Evolutionary conservation across 257 asterid genomes (phyloP).

Genomic region (Eustoma russellianum): DNA sequence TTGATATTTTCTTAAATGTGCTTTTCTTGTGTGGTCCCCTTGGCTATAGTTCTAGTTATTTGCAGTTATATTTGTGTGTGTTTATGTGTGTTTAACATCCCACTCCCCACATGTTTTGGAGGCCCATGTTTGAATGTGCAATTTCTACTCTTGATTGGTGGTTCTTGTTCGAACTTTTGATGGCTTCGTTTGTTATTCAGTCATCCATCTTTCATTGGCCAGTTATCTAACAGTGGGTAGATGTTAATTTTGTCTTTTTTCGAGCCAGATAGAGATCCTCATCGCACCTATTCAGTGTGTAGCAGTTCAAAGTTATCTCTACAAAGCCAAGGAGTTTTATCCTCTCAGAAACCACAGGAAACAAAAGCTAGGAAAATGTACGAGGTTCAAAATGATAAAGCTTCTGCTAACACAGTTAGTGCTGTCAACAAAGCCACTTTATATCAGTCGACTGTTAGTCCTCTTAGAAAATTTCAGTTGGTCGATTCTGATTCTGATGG

Average conservation of each 20-base stretch:
- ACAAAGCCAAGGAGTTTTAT: constrained; percentile 30
- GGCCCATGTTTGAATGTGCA: too few species aligned
- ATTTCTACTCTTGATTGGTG: not conserved
- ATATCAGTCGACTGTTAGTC: constrained; percentile 54
- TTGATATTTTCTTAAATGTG: too few species aligned
- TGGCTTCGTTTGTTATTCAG: not conserved
- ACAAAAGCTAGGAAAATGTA: constrained; percentile 30
- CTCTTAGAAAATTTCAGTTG: constrained; percentile 80
- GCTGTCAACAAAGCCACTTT: constrained; percentile 24
- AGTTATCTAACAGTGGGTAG: not conserved
- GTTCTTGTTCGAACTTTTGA: not conserved
- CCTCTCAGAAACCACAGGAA: constrained; percentile 35
- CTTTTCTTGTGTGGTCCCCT: too few species aligned
- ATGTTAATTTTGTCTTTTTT: not conserved
- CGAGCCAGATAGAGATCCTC: constrained; percentile 29
- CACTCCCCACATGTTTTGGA: too few species aligned
- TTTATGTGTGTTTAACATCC: too few species aligned
- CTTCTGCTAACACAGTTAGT: constrained; percentile 22
- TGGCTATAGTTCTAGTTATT: too few species aligned
- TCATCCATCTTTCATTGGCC: not conserved
- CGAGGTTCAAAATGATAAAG: constrained; percentile 29
- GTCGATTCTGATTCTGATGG: constrained; percentile 72
- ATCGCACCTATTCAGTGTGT: constrained; percentile 28
- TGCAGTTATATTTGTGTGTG: too few species aligned
- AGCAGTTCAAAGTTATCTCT: constrained; percentile 77